Conservation (phyloP, 2,329 filamentous ascomycete species). For the Phialophora macrospora region DNA sequence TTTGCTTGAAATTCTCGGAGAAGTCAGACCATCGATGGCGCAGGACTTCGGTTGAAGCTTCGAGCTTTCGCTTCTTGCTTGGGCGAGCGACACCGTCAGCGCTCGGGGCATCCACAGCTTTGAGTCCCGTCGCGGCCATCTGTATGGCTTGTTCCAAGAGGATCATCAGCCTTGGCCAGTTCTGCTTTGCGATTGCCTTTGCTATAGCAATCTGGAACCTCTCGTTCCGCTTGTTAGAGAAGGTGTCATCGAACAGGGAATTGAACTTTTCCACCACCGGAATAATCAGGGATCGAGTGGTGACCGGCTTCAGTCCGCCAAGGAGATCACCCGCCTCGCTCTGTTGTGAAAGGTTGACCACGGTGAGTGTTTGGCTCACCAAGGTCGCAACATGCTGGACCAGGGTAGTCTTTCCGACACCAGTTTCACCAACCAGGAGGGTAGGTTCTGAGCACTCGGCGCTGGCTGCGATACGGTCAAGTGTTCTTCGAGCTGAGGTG, state of each 20-base stretch:
- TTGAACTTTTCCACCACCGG: conserved; percentile 94
- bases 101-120: conserved; percentile 44
- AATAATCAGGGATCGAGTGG: conserved; percentile 81
- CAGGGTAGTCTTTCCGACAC: conserved; percentile 96
- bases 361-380: conserved; percentile 82
- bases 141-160: conserved; percentile 88
- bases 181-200: conserved; percentile 77
- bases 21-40: conserved; percentile 82
- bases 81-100: conserved; percentile 46
- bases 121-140: conserved; percentile 75
- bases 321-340: conserved; percentile 95
- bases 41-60: conserved; percentile 59
- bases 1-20: conserved; percentile 71
- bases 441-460: conserved; percentile 85
- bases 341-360: conserved; percentile 96
- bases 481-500: conserved; percentile 76
- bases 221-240: conserved; percentile 85
- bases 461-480: conserved; percentile 86
- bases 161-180: conserved; percentile 85
- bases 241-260: conserved; percentile 82
- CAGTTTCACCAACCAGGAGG: conserved; percentile 95
- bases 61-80: conserved; percentile 72
- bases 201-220: conserved; percentile 80
- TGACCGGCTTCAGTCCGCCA: conserved; percentile 95
- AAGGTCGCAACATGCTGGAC: conserved; percentile 88